phyloP scores from a whole-genome alignment of 1,284 basidiomycete species.

The Cronartium quercuum region DNA sequence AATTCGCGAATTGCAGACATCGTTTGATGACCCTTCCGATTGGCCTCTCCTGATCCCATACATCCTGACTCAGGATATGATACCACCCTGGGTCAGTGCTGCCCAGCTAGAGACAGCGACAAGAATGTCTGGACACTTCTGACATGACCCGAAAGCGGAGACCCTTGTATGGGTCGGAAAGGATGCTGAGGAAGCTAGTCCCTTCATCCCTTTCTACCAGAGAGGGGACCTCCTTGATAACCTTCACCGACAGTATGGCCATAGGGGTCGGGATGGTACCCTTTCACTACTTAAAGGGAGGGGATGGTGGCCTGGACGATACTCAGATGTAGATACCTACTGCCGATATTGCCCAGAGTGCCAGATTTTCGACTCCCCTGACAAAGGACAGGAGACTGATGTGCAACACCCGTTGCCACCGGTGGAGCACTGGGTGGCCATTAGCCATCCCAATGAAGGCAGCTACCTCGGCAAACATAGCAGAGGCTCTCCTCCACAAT shows the following conservation, averaged over 20 bases:
- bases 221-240: neutral
- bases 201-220: neutral
- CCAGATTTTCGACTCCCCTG: neutral
- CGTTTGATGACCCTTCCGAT: neutral
- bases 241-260: neutral
- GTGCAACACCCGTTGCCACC: neutral
- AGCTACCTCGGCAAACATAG: neutral
- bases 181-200: neutral
- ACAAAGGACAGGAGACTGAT: neutral
- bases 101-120: neutral
- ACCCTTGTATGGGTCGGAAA: neutral
- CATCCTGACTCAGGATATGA: too few species aligned
- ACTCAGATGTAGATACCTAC: neutral
- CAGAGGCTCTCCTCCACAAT: neutral
- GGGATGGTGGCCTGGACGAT: neutral
- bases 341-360: neutral
- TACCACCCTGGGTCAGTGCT: neutral
- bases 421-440: neutral
- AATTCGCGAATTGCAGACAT: neutral
- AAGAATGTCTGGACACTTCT: neutral
- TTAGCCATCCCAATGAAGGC: neutral
- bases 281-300: neutral
- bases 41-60: conserved; percentile 3
- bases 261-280: neutral
- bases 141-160: neutral